A percentile compares a stretch with the other conserved stretches of the same genome.
Evolutionary conservation across 2,329 filamentous ascomycete species (phyloP).

Genomic region (Pseudocercospora vitis): DNA sequence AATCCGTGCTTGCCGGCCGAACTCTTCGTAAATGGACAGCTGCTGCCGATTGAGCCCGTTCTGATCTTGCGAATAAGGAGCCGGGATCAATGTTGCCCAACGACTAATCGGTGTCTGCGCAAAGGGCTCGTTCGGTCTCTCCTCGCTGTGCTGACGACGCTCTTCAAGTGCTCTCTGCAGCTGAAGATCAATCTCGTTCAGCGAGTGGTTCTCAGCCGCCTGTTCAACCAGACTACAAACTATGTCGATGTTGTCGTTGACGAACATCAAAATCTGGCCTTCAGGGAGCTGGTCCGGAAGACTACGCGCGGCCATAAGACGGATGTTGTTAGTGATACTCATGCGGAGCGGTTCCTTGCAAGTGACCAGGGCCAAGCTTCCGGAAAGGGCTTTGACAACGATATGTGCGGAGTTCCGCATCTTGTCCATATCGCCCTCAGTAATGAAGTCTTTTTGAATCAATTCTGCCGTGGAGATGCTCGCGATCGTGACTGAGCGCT

Average conservation of each 20-base stretch:
- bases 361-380: conserved; percentile 92
- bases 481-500: conserved; percentile 95
- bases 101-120: conserved; percentile 76
- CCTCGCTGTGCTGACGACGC: conserved; percentile 71
- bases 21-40: conserved; percentile 94
- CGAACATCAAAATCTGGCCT: conserved; percentile 95
- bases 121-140: conserved; percentile 79
- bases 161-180: conserved; percentile 77
- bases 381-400: conserved; percentile 92
- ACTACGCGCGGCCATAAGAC: conserved; percentile 67
- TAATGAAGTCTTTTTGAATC: conserved; percentile 93
- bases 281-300: conserved; percentile 76
- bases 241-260: conserved; percentile 93
- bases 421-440: conserved; percentile 84
- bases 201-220: conserved; percentile 87
- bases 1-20: conserved; percentile 76
- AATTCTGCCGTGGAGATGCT: conserved; percentile 95
- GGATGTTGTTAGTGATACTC: conserved; percentile 96
- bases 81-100: conserved; percentile 91
- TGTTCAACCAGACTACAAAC: conserved; percentile 94
- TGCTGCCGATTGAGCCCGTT: conserved; percentile 78
- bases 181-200: conserved; percentile 93
- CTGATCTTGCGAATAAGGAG: conserved; percentile 84
- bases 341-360: conserved; percentile 95
- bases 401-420: conserved; percentile 83